phyloP scores from a whole-genome alignment of 1,139 yeast species.

The Geotrichum fermentans region DNA sequence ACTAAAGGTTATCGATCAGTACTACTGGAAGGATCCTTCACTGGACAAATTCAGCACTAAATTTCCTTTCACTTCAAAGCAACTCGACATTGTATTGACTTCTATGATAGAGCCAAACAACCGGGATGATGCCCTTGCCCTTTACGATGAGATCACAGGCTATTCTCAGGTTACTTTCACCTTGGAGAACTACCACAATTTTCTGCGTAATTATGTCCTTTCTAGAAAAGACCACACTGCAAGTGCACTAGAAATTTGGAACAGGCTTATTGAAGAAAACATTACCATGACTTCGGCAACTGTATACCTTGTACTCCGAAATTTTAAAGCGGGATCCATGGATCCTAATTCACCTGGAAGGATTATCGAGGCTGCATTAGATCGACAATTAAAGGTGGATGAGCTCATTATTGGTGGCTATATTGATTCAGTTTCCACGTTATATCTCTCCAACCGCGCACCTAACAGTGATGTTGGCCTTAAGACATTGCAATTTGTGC shows the following conservation, averaged over 20 bases:
- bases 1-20: not conserved
- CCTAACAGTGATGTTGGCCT: not conserved
- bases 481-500: not conserved
- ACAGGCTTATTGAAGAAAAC: not conserved
- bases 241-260: not conserved
- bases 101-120: not conserved
- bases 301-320: not conserved
- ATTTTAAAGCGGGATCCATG: not conserved
- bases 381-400: not conserved
- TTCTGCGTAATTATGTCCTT: not conserved
- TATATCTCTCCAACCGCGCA: no score
- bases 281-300: not conserved
- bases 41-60: not conserved
- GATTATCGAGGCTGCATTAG: not conserved
- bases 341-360: not conserved
- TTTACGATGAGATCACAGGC: not conserved
- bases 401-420: no score
- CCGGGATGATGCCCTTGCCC: not conserved
- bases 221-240: not conserved
- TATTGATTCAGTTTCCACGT: no score
- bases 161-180: not conserved
- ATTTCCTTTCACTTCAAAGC: slow-evolving; percentile 6
- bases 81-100: slow-evolving; percentile 8
- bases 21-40: not conserved
- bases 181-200: not conserved